Evolutionary conservation across 768 basidiomycete genomes (phyloP).

Genomic region (Naganishia kalamii): DNA sequence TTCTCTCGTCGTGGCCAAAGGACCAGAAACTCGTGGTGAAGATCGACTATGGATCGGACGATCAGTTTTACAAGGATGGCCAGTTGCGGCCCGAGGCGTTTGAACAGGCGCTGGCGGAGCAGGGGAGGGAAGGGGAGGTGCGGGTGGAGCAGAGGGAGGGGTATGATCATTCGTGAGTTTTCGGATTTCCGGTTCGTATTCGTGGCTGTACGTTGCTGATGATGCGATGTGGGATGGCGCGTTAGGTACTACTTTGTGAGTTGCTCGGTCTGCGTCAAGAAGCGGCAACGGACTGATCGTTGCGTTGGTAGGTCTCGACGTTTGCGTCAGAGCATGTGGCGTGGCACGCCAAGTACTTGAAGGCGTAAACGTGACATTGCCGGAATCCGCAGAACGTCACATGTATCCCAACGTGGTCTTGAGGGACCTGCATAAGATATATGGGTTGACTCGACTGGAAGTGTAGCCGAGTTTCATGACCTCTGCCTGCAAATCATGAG

Average conservation of each 20-base stretch:
- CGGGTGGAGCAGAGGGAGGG: conserved; percentile 70
- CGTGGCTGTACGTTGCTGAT: not conserved
- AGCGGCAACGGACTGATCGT: not conserved
- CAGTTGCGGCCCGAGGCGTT: conserved; percentile 90
- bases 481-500: too few species aligned
- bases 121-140: conserved; percentile 70
- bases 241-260: conserved; percentile 82
- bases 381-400: too few species aligned
- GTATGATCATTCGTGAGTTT: conserved; percentile 57
- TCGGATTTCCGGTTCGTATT: conserved; percentile 22
- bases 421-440: too few species aligned
- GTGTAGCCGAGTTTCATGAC: too few species aligned
- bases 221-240: not conserved
- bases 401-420: too few species aligned
- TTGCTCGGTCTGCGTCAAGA: conserved; percentile 2
- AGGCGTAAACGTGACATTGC: too few species aligned
- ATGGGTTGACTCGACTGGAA: too few species aligned
- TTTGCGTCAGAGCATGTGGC: conserved; percentile 84
- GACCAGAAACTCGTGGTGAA: conserved; percentile 62
- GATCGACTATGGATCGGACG: conserved; percentile 65
- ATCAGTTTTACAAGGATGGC: conserved; percentile 74
- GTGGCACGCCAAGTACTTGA: conserved; percentile 83
- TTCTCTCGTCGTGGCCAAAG: conserved; percentile 52
- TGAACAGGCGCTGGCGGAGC: conserved; percentile 64
- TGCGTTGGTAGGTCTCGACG: conserved; percentile 64